phyloP scores from a whole-genome alignment of 2,329 filamentous ascomycete species.

The Corinectria fuckeliana region DNA sequence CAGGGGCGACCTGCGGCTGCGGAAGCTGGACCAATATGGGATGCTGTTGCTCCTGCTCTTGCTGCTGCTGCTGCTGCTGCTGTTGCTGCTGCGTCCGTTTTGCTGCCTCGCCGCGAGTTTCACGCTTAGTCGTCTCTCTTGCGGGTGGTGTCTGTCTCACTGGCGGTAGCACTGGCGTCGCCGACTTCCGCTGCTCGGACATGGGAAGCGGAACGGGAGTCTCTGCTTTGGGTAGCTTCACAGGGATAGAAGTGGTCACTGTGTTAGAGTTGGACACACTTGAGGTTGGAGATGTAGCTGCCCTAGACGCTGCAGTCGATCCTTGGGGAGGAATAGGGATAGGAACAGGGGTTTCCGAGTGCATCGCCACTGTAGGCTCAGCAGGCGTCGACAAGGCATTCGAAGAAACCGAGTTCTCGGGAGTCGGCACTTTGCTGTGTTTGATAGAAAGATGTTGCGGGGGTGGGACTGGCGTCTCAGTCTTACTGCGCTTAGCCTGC shows the following conservation, averaged over 20 bases:
- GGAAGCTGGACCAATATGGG: conserved; percentile 20
- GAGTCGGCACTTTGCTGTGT: conserved; percentile 38
- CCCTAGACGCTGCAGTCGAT: conserved; percentile 35
- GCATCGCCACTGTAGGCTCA: conserved; percentile 27
- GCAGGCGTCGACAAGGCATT: conserved; percentile 28
- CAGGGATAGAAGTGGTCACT: conserved; percentile 38
- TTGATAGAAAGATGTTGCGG: conserved; percentile 45
- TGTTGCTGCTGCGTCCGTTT: conserved; percentile 49
- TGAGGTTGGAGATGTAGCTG: conserved; percentile 42
- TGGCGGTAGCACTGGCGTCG: conserved; percentile 43
- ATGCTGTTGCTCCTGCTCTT: conserved; percentile 22
- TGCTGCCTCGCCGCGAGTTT: conserved; percentile 53
- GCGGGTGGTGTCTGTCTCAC: neutral
- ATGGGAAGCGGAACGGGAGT: conserved; percentile 48
- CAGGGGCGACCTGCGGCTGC: conserved; percentile 19
- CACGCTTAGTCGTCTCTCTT: conserved; percentile 47
- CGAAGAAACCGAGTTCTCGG: conserved; percentile 28
- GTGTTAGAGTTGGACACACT: conserved; percentile 30
- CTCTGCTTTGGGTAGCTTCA: conserved; percentile 42
- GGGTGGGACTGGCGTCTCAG: conserved; percentile 62
- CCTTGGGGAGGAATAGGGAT: conserved; percentile 44
- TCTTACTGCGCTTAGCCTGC: conserved; percentile 60
- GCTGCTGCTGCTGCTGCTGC: conserved; percentile 18
- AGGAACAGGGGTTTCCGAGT: conserved; percentile 52
- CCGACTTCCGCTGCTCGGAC: conserved; percentile 42